These are phyloP conservation scores for Irpex rosettiformis DNA, from an alignment of 1,284 basidiomycete genomes.

Conservation along the genomic window DNA sequence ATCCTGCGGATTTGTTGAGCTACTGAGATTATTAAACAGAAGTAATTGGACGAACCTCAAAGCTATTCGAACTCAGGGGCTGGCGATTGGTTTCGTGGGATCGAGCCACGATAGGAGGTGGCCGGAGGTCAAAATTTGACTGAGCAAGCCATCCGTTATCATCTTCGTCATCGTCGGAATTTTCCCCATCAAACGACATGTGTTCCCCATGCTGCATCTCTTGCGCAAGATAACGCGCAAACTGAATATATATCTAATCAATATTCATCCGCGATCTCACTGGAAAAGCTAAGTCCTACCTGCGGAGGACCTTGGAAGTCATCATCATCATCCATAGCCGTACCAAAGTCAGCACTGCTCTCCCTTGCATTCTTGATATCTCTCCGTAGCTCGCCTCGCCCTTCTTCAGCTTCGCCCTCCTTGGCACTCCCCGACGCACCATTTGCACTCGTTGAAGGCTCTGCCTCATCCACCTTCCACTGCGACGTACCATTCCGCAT, in stretches of 20 bases:
- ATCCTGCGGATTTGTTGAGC: conserved; percentile 38
- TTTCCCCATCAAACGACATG: conserved; percentile 39
- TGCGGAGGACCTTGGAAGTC: conserved; percentile 42
- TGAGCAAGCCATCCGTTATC: conserved; percentile 76
- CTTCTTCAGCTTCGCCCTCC: conserved; percentile 24
- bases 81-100: conserved; percentile 45
- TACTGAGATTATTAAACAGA: background rate
- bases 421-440: conserved; percentile 22
- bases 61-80: conserved; percentile 47
- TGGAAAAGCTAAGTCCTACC: conserved; percentile 33
- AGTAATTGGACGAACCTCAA: conserved; percentile 47
- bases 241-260: conserved; percentile 38
- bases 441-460: conserved; percentile 33
- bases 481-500: conserved; percentile 35
- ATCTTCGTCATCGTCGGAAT: conserved; percentile 65
- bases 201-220: conserved; percentile 55
- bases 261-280: background rate
- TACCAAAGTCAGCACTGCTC: conserved; percentile 66
- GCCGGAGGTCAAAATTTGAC: conserved; percentile 61
- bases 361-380: conserved; percentile 42
- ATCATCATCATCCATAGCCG: conserved; percentile 46
- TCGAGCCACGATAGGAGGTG: conserved; percentile 51
- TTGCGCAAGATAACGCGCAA: conserved; percentile 70
- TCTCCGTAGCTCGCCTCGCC: conserved; percentile 58
- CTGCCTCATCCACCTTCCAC: conserved; percentile 75